phyloP scores from a whole-genome alignment of 164 flowering plant species.

The Stephania yunnanensis region DNA sequence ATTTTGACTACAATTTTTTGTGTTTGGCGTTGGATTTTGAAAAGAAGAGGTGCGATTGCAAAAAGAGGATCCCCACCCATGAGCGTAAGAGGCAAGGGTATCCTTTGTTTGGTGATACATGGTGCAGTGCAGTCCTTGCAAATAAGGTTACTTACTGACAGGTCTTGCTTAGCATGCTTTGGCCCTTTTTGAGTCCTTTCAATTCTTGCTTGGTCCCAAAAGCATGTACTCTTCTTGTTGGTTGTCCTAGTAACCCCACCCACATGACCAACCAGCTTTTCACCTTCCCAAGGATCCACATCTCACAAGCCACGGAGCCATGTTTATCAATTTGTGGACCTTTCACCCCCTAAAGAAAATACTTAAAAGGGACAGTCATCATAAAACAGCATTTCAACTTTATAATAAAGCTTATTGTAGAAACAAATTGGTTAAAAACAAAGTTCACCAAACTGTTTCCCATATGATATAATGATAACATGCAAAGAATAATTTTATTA shows the following conservation, averaged over 20 bases:
- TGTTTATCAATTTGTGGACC: background rate
- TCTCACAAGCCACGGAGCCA: background rate
- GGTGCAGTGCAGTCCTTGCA: background rate
- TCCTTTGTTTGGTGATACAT: background rate
- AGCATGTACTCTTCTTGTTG: background rate
- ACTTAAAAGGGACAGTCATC: background rate
- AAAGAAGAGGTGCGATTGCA: background rate
- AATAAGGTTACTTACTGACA: background rate
- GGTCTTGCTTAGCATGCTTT: background rate
- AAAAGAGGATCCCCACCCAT: too few species aligned
- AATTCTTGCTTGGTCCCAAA: conserved; percentile 5
- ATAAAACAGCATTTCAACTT: background rate
- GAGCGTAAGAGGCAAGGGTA: background rate
- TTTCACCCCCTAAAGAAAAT: background rate
- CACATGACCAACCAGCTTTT: background rate
- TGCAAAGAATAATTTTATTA: too few species aligned
- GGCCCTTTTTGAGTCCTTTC: too few species aligned
- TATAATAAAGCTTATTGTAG: too few species aligned
- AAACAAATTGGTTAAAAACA: background rate
- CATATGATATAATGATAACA: too few species aligned
- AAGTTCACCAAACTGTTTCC: too few species aligned
- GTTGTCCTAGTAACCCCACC: background rate
- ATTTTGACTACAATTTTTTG: background rate
- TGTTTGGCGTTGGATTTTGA: too few species aligned
- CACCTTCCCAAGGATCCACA: background rate